Conservation (phyloP, 176 grass and related monocot genomes). For the Triticum timopheevii region DNA sequence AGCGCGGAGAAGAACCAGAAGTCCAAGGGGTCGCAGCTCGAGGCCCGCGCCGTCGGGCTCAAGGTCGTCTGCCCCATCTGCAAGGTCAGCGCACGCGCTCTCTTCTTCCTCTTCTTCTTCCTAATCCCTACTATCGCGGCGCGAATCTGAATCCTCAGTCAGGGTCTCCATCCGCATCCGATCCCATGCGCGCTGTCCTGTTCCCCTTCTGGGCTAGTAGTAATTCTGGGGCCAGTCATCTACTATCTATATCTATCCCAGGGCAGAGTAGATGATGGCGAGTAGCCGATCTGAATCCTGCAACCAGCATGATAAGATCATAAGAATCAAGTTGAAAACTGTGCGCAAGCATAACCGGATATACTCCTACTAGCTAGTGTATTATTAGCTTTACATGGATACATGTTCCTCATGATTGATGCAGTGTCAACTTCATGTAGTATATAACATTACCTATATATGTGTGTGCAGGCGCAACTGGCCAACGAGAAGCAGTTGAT, state of each 20-base stretch:
- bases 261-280: background rate
- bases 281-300: background rate
- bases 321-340: background rate
- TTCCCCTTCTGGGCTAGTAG: background rate
- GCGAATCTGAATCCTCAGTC: background rate
- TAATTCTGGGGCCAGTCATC: background rate
- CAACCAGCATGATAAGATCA: background rate
- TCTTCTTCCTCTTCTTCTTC: background rate
- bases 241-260: background rate
- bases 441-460: background rate
- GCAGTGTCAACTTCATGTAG: background rate
- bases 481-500: conserved; percentile 89
- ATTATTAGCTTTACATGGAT: background rate
- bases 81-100: conserved; percentile 50
- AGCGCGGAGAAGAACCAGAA: conserved; percentile 96
- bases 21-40: conserved; percentile 85
- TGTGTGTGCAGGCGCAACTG: conserved; percentile 63
- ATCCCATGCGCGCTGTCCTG: background rate
- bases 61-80: conserved; percentile 91
- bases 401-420: background rate
- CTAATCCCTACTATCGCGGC: background rate
- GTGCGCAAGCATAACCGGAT: background rate
- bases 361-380: background rate
- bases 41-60: conserved; percentile 88
- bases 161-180: background rate